Base-by-base conservation (phyloP, 495 filamentous ascomycete genomes). In the Aspergillus sclerotioniger region DNA sequence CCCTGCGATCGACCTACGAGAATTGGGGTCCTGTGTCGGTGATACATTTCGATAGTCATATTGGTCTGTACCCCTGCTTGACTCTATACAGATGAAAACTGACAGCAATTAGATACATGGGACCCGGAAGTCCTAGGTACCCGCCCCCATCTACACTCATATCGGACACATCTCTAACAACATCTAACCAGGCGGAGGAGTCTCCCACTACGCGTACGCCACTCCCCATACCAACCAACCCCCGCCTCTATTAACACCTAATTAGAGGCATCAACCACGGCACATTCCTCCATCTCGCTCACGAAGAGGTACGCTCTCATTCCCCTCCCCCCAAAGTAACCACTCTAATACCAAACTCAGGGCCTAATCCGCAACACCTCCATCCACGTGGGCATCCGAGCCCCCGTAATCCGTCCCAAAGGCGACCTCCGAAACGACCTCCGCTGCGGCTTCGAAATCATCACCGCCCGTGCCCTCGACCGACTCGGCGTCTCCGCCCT, bases 21-120 rank as follows among this genome's bases (percentile, higher is more conserved):
- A 59, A 70, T 0, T 82, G 72, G 69, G 80, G 79, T 0, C 57
- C 70, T 19, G 71, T 83, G 10, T 78, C 75, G 50, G 80, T 83
- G 5, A 78, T 83, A 31, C 80, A 83, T 65, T 81, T 83, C 64
- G 80, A 83, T 62, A 74, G 70, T 45, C 79, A 82, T 69, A 56
- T 82, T 49, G 64, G 64, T 63, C 52, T 53, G 50, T 51, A 16
- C 0, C n/a, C 19, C 16, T n/a, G 15, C 44, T 8, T 12, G 6
- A n/a, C 6, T 29, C 21, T 41, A 17, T 39, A 0, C 28, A 13
- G 50, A 13, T n/a, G 32, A 37, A 16, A 33, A 35, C 15, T 52
- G 50, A 50, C 53, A 21, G 39, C 8, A 12, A 45, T 6, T 45
- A 61, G 78, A 80, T 65, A 81, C 78, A 2, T 81, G 77, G 77